Conservation (phyloP, 805 yeast species). For the Ogataea glucozyma region DNA sequence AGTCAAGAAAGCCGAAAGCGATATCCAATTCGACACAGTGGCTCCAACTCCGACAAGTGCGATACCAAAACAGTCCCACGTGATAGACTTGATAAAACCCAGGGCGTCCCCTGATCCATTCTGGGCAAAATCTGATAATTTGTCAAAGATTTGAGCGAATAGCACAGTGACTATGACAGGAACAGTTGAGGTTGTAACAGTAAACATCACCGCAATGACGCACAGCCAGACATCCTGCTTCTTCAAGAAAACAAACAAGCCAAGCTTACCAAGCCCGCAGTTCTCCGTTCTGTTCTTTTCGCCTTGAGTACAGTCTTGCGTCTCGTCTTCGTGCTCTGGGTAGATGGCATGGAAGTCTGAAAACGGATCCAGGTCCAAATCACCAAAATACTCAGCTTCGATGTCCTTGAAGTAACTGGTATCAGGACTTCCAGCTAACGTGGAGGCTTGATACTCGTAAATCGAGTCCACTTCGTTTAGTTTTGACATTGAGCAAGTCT, state of each 20-base stretch:
- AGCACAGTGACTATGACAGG: slow-evolving; percentile 65
- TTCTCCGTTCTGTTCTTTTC: background rate
- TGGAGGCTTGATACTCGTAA: slow-evolving; percentile 2
- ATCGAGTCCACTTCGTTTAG: slow-evolving; percentile 2
- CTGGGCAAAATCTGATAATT: slow-evolving; percentile 36
- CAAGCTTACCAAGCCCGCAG: background rate
- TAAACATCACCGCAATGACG: slow-evolving; percentile 25
- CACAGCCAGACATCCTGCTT: slow-evolving; percentile 27
- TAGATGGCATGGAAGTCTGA: background rate
- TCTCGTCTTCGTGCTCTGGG: background rate
- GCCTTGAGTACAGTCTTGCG: background rate
- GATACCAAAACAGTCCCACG: slow-evolving; percentile 38
- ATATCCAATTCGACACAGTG: slow-evolving; percentile 49
- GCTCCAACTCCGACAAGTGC: slow-evolving; percentile 49
- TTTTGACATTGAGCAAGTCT: slow-evolving; percentile 1
- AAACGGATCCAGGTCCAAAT: slow-evolving; percentile 5
- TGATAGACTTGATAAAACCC: slow-evolving; percentile 39
- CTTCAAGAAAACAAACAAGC: slow-evolving; percentile 30
- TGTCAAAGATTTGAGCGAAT: slow-evolving; percentile 62
- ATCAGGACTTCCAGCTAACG: slow-evolving; percentile 4
- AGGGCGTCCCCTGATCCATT: slow-evolving; percentile 34
- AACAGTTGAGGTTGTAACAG: slow-evolving; percentile 53
- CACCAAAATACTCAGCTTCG: background rate
- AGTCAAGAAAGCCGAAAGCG: slow-evolving; percentile 61
- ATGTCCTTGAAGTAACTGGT: slow-evolving; percentile 3